Percentiles rank a stretch among this genome's conserved stretches.
Conservation (phyloP, 306 rosid genomes). For the Oemleria cerasiformis region DNA sequence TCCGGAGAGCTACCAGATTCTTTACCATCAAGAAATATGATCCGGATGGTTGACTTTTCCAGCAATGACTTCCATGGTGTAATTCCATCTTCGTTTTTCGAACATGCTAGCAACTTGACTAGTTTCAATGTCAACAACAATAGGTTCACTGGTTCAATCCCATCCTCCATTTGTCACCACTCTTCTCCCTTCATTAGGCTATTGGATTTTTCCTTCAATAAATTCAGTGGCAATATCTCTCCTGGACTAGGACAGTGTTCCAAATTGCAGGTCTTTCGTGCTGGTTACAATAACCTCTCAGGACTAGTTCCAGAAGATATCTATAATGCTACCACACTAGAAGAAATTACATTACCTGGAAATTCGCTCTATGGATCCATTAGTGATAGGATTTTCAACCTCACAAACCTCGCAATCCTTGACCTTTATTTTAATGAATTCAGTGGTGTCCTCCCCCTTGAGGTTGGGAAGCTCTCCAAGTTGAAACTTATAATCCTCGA, state of each 20-base stretch:
- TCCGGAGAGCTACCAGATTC: background rate
- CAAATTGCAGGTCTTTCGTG: background rate
- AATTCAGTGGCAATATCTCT: background rate
- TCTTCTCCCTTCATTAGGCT: background rate
- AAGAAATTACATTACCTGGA: background rate
- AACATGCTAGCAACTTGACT: background rate
- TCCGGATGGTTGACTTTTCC: conserved; percentile 7
- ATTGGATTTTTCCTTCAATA: background rate
- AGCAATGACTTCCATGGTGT: conserved; percentile 1
- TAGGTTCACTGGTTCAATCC: background rate
- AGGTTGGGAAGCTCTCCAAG: conserved; percentile 2
- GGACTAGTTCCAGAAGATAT: background rate
- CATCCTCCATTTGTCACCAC: background rate
- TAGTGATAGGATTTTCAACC: background rate
- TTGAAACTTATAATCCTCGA: background rate
- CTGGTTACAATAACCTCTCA: background rate
- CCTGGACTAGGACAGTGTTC: conserved; percentile 1
- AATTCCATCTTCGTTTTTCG: background rate
- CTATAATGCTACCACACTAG: background rate
- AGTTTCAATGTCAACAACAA: conserved; percentile 6
- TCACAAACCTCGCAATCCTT: conserved; percentile 10
- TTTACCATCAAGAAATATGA: background rate
- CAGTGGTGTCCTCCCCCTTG: background rate
- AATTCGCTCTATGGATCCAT: background rate
- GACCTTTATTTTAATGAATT: background rate